A percentile compares a stretch with the other conserved stretches of the same genome.
phyloP scores from a whole-genome alignment of 331 rosid species.

The Quercus lobata region DNA sequence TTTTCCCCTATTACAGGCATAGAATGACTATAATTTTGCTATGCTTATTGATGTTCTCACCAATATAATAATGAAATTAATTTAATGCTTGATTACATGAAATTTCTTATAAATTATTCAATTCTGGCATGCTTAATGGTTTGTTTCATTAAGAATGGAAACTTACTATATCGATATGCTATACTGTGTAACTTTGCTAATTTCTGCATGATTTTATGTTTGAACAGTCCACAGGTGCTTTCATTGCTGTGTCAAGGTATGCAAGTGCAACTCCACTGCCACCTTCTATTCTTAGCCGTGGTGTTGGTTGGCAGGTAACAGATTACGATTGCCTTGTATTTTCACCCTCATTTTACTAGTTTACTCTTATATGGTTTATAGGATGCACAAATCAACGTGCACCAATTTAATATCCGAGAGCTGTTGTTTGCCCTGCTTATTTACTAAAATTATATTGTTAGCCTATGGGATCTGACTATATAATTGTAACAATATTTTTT shows the following conservation, averaged over 20 bases:
- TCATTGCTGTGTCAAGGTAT: conserved; percentile 59
- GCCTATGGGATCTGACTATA: background rate
- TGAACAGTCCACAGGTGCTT: conserved; percentile 60
- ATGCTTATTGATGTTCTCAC: background rate
- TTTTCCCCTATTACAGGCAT: background rate
- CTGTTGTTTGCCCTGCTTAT: background rate
- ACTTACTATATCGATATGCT: background rate
- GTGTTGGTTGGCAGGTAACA: conserved; percentile 76
- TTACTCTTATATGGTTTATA: background rate
- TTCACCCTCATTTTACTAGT: background rate
- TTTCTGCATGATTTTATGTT: conserved; percentile 16
- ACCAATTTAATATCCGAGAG: background rate
- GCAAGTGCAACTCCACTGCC: conserved; percentile 74
- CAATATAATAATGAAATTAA: background rate
- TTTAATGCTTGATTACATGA: background rate
- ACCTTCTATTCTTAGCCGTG: conserved; percentile 65
- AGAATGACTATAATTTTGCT: background rate
- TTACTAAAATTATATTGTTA: background rate
- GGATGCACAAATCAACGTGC: background rate
- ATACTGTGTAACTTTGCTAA: background rate
- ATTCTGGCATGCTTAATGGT: background rate
- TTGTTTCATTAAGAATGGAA: background rate
- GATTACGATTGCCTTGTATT: background rate
- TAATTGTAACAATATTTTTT: background rate
- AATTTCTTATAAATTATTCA: background rate